These are phyloP conservation scores for Theileria orientalis DNA, from an alignment of 169 alveolate genomes.

Conservation along the genomic window DNA sequence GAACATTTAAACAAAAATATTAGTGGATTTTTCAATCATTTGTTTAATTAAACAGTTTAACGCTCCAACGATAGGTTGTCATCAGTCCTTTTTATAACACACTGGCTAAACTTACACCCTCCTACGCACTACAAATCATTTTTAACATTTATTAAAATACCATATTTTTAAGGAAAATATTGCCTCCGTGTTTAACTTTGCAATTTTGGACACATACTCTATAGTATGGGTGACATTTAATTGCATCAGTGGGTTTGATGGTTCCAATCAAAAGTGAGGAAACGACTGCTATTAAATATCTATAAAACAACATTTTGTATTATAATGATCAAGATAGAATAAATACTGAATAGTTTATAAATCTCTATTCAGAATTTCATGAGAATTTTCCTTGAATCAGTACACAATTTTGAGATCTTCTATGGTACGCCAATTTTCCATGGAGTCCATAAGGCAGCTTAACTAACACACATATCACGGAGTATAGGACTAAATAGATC, in stretches of 20 bases:
- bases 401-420: too few species aligned
- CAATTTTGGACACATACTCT: constrained; percentile 27
- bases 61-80: too few species aligned
- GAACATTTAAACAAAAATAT: too few species aligned
- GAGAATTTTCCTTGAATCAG: too few species aligned
- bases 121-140: constrained; percentile 17
- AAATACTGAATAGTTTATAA: not conserved
- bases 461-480: not conserved
- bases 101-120: constrained; percentile 26
- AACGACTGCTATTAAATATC: not conserved
- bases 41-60: not conserved
- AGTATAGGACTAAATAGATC: not conserved
- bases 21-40: not conserved
- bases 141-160: not conserved
- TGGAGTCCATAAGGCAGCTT: not conserved
- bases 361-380: not conserved
- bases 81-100: constrained; percentile 21
- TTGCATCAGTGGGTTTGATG: not conserved
- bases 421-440: not conserved
- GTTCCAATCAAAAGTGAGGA: not conserved
- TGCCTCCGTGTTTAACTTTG: constrained; percentile 31
- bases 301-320: constrained; percentile 6
- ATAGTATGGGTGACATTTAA: constrained; percentile 30
- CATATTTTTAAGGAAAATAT: not conserved
- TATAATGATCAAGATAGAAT: not conserved